phyloP scores from a whole-genome alignment of 2,329 filamentous ascomycete species.

The Clarireedia homoeocarpa region DNA sequence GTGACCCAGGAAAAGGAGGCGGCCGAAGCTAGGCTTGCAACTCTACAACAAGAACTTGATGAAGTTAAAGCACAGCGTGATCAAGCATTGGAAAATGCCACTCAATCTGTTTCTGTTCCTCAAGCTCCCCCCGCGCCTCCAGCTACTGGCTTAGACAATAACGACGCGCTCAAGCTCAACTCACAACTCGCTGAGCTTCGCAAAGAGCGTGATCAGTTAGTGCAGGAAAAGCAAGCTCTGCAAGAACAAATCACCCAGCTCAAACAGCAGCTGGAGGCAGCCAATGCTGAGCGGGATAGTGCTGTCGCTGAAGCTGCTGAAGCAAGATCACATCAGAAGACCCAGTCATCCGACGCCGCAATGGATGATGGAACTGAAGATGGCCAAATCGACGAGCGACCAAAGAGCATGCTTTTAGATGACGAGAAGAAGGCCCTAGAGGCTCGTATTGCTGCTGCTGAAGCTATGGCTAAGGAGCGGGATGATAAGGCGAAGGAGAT shows the following conservation, averaged over 20 bases:
- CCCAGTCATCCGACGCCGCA: slow-evolving; percentile 20
- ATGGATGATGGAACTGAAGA: slow-evolving; percentile 48
- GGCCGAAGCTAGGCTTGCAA: slow-evolving; percentile 30
- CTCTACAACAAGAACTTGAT: slow-evolving; percentile 34
- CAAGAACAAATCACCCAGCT: slow-evolving; percentile 52
- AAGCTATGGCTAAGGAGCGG: slow-evolving; percentile 54
- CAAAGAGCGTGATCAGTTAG: slow-evolving; percentile 58
- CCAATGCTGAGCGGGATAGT: slow-evolving; percentile 54
- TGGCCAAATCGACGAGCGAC: slow-evolving; percentile 42
- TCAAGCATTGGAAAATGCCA: slow-evolving; percentile 28
- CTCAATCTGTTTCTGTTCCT: slow-evolving; percentile 20
- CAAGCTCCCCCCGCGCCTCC: slow-evolving; percentile 31
- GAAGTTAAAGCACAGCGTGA: slow-evolving; percentile 39
- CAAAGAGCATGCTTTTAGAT: slow-evolving; percentile 37
- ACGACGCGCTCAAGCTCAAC: slow-evolving; percentile 42
- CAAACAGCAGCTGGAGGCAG: slow-evolving; percentile 51
- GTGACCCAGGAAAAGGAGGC: slow-evolving; percentile 31
- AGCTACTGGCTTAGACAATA: slow-evolving; percentile 44
- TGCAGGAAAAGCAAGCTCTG: slow-evolving; percentile 59
- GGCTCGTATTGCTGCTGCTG: slow-evolving; percentile 51
- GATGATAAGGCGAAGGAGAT: slow-evolving; percentile 50
- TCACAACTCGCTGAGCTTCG: slow-evolving; percentile 41
- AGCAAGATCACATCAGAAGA: slow-evolving; percentile 35
- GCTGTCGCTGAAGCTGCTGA: slow-evolving; percentile 33
- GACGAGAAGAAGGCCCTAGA: slow-evolving; percentile 55